A percentile compares a stretch with the other conserved stretches of the same genome.
Conservation (phyloP, 2,329 filamentous ascomycete genomes). For the Arthrocladium fulminans region DNA sequence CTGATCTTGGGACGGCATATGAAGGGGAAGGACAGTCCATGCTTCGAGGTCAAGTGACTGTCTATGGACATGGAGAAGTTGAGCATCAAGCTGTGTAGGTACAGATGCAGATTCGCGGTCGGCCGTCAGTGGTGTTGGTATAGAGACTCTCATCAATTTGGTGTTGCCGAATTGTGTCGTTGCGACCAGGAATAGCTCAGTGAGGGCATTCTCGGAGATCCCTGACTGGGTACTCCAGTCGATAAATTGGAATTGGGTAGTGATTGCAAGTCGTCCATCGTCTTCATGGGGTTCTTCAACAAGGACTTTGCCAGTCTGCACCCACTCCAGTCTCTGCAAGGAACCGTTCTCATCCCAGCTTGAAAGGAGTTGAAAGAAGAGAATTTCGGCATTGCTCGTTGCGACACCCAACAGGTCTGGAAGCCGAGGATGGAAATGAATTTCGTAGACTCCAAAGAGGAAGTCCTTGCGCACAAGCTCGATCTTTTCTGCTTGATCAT, state of each 20-base stretch:
- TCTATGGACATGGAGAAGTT: constrained; percentile 12
- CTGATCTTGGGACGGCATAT: background rate
- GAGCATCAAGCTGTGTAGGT: constrained; percentile 23
- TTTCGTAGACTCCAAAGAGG: constrained; percentile 65
- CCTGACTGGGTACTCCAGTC: constrained; percentile 2
- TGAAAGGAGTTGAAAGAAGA: constrained; percentile 44
- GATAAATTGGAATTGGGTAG: constrained; percentile 22
- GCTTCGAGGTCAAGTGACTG: constrained; percentile 52
- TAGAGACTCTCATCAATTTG: constrained; percentile 20
- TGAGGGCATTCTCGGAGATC: background rate
- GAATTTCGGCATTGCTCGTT: constrained; percentile 65
- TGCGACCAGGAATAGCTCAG: constrained; percentile 26
- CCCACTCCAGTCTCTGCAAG: constrained; percentile 32
- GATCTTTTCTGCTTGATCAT: constrained; percentile 11
- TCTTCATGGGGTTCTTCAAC: constrained; percentile 12
- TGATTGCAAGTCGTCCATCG: constrained; percentile 13
- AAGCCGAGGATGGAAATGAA: constrained; percentile 63
- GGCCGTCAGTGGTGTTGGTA: constrained; percentile 19
- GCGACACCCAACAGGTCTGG: constrained; percentile 60
- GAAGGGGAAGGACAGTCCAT: constrained; percentile 53
- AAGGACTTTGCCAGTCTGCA: constrained; percentile 22
- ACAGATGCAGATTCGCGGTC: constrained; percentile 20
- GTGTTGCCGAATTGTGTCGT: constrained; percentile 31
- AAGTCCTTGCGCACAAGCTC: constrained; percentile 23
- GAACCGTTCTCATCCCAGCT: constrained; percentile 14